A percentile compares a stretch with the other conserved stretches of the same genome.
phyloP scores from a whole-genome alignment of 352 stramenopile genomes.

The Phytophthora colocasiae region DNA sequence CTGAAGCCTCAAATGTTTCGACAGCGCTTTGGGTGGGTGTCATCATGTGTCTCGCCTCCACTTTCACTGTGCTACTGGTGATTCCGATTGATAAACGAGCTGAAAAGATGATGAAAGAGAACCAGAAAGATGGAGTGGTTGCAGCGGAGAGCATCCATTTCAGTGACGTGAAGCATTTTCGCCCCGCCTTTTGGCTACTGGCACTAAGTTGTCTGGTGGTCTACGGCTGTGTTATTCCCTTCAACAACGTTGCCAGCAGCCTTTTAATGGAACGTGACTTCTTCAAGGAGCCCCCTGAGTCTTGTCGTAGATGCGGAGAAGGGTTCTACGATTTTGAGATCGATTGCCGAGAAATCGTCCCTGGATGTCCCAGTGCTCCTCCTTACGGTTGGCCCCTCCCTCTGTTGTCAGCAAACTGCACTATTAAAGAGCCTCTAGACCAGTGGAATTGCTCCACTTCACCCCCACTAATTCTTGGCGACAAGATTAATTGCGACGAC shows the following conservation, averaged over 20 bases:
- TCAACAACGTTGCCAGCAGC: conserved; percentile 94
- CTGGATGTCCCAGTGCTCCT: conserved; percentile 65
- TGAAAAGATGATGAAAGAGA: conserved; percentile 39
- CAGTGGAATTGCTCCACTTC: conserved; percentile 63
- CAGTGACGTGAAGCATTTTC: conserved; percentile 81
- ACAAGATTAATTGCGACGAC: conserved; percentile 82
- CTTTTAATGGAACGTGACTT: conserved; percentile 93
- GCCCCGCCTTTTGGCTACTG: conserved; percentile 90
- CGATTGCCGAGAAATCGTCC: conserved; percentile 59
- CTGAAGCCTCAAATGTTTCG: conserved; percentile 65
- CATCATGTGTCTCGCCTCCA: conserved; percentile 78
- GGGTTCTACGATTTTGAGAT: conserved; percentile 59
- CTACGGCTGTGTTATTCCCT: conserved; percentile 94
- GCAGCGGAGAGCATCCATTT: conserved; percentile 67
- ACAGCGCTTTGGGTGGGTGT: conserved; percentile 89
- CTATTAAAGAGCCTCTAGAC: conserved; percentile 64
- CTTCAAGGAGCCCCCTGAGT: conserved; percentile 66
- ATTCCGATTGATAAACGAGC: conserved; percentile 83
- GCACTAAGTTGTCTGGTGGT: conserved; percentile 92
- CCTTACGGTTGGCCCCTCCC: conserved; percentile 80
- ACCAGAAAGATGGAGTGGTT: conserved; percentile 26
- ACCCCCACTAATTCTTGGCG: conserved; percentile 69
- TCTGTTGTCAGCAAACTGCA: conserved; percentile 74
- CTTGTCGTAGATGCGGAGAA: conserved; percentile 62
- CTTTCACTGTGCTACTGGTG: conserved; percentile 75